Conservation (phyloP, 768 basidiomycete genomes). For the Mrakia blollopis region DNA sequence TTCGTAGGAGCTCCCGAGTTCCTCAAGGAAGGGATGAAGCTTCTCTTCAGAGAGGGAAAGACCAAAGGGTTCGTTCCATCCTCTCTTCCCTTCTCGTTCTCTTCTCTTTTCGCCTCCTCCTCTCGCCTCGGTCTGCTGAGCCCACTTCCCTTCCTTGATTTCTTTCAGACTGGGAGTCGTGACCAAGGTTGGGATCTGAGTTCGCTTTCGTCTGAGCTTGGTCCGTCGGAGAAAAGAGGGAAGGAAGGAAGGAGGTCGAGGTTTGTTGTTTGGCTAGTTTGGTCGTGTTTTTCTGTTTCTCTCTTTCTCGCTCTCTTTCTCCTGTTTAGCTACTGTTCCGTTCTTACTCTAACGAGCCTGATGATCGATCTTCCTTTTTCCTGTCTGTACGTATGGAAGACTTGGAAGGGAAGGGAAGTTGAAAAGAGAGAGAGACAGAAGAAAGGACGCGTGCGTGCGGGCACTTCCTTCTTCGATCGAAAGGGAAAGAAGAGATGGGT, state of each 20-base stretch:
- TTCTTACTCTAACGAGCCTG: neutral
- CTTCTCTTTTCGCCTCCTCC: neutral
- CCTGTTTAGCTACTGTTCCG: neutral
- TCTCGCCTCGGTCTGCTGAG: neutral
- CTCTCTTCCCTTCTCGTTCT: neutral
- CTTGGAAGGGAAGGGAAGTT: no score
- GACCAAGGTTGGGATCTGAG: conserved; percentile 5
- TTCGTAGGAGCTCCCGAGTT: conserved; percentile 60
- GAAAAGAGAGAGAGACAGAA: no score
- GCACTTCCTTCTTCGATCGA: no score
- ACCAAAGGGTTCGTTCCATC: conserved; percentile 60
- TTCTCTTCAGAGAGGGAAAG: conserved; percentile 90
- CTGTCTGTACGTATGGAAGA: no score
- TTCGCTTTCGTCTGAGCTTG: no score
- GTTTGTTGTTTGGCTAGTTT: neutral
- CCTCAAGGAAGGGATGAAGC: conserved; percentile 86
- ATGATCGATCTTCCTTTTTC: neutral
- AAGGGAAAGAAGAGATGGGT: no score
- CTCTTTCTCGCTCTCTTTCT: neutral
- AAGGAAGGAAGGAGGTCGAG: neutral
- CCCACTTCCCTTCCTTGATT: neutral
- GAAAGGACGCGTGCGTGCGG: no score
- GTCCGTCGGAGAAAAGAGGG: no score
- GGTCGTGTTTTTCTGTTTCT: neutral
- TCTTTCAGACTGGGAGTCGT: neutral